phyloP scores from a whole-genome alignment of 164 flowering plant genomes.

The Sextonia rubra region DNA sequence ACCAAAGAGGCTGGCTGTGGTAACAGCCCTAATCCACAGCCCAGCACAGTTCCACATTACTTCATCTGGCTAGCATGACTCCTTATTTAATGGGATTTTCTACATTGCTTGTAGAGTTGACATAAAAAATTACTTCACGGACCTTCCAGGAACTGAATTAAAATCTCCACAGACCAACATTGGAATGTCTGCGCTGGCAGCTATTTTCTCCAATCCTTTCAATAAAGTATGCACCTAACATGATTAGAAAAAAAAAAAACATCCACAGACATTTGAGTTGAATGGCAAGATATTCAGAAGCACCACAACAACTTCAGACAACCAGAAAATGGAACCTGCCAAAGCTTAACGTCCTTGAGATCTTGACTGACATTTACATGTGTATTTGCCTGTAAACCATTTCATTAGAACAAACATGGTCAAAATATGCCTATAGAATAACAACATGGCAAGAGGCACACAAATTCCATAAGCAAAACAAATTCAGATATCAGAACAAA shows the following conservation, averaged over 20 bases:
- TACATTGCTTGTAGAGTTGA: background rate
- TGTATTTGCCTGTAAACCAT: constrained; percentile 78
- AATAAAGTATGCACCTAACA: constrained; percentile 78
- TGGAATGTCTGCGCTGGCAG: constrained; percentile 95
- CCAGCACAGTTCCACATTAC: too few species aligned
- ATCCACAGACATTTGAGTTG: background rate
- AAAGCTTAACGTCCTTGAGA: constrained; percentile 91
- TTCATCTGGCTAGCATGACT: background rate
- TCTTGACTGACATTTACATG: constrained; percentile 91
- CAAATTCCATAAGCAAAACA: too few species aligned
- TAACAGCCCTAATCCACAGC: too few species aligned
- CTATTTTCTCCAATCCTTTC: constrained; percentile 97
- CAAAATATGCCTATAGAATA: background rate
- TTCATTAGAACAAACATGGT: background rate
- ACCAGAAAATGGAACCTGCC: constrained; percentile 67
- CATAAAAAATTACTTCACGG: background rate
- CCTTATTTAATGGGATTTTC: background rate
- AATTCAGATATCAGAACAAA: too few species aligned
- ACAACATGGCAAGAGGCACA: background rate
- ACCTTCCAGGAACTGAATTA: constrained; percentile 94
- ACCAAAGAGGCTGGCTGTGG: too few species aligned
- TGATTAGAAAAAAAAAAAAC: background rate
- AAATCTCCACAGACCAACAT: constrained; percentile 99
- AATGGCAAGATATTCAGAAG: background rate
- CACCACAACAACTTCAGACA: background rate